These are phyloP conservation scores for Linum usitatissimum DNA, from an alignment of 345 rosid species.

Conservation along the genomic window DNA sequence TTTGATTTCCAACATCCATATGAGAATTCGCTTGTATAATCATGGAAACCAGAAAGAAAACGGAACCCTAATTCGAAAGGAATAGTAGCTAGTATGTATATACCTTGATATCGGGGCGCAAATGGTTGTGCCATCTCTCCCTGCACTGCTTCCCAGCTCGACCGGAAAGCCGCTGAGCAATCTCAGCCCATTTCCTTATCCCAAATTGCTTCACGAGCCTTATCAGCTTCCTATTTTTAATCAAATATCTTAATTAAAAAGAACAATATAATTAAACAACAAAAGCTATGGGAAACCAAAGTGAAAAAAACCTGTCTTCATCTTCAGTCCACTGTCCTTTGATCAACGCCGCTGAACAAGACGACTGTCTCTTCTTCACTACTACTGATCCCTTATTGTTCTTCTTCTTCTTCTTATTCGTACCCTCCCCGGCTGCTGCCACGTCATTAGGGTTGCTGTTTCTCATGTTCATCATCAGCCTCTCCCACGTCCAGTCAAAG, in stretches of 20 bases:
- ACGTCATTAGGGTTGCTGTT: background rate
- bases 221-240: conserved; percentile 42
- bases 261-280: background rate
- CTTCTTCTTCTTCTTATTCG: conserved; percentile 37
- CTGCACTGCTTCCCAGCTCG: conserved; percentile 97
- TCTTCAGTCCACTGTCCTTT: conserved; percentile 97
- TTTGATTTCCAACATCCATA: too few species aligned
- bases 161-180: conserved; percentile 65
- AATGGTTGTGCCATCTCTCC: conserved; percentile 97
- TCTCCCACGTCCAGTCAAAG: conserved; percentile 17
- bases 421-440: conserved; percentile 16
- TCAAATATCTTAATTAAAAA: background rate
- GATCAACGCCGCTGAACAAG: conserved; percentile 35
- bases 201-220: conserved; percentile 80
- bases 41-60: too few species aligned
- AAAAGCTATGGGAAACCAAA: background rate
- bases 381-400: background rate
- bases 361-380: background rate
- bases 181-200: conserved; percentile 76
- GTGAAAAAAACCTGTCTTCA: conserved; percentile 57
- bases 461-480: conserved; percentile 17
- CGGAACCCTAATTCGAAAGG: too few species aligned
- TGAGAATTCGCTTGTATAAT: too few species aligned
- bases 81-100: background rate
- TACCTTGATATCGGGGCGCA: conserved; percentile 90